Evolutionary conservation across 1,139 yeast genomes (phyloP).

Genomic region (Blastobotrys petasosporus): DNA sequence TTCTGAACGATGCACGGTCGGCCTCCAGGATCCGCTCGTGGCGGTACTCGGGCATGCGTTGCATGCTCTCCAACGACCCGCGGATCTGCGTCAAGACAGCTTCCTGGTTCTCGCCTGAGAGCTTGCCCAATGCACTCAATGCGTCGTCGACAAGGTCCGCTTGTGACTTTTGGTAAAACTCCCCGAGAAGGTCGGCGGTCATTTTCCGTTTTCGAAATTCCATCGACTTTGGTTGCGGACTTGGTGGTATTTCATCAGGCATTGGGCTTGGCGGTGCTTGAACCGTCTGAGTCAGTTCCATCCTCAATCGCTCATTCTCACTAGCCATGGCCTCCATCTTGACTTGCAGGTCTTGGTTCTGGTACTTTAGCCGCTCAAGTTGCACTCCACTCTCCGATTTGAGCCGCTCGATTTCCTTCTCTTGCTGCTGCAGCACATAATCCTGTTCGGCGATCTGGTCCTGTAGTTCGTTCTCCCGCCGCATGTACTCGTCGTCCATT

Average conservation of each 20-base stretch:
- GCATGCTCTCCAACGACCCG: constrained; percentile 4
- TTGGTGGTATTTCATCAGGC: background rate
- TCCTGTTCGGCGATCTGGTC: constrained; percentile 34
- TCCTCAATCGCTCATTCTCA: background rate
- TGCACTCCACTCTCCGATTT: constrained; percentile 16
- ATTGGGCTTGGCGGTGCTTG: constrained; percentile 4
- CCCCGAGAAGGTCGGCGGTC: constrained; percentile 8
- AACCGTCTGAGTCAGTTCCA: background rate
- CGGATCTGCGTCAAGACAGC: constrained; percentile 3
- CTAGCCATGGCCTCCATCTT: constrained; percentile 2
- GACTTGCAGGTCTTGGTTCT: constrained; percentile 28
- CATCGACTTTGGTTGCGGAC: background rate
- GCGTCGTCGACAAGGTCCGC: constrained; percentile 9
- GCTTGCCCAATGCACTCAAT: background rate
- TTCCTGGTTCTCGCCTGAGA: constrained; percentile 1
- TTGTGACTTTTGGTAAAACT: constrained; percentile 9
- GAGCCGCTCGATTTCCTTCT: constrained; percentile 17
- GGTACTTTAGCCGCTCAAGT: constrained; percentile 29
- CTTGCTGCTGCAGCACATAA: constrained; percentile 25
- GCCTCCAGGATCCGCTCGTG: constrained; percentile 6
- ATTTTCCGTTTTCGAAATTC: background rate
- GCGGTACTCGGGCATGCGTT: constrained; percentile 7
- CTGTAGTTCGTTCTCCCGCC: constrained; percentile 34
- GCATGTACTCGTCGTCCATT: constrained; percentile 25
- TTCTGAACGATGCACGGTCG: constrained; percentile 5